A percentile compares a stretch with the other conserved stretches of the same genome.
Conservation (phyloP, 805 yeast genomes). For the Ogataea thermomethanolica region DNA sequence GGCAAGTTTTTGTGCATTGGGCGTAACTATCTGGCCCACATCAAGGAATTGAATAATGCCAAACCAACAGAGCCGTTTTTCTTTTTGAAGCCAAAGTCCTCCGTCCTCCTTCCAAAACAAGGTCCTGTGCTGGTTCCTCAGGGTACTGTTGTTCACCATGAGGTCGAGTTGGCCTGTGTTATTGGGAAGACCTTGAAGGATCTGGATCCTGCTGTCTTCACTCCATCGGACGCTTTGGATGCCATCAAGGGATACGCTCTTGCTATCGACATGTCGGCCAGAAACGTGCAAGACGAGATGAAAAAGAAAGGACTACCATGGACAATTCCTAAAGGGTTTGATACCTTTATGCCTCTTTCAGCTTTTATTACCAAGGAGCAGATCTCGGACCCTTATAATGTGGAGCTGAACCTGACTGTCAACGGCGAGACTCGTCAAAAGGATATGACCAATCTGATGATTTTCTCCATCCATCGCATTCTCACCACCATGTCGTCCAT, state of each 20-base stretch:
- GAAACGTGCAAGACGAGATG: slow-evolving; percentile 94
- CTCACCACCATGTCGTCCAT: slow-evolving; percentile 77
- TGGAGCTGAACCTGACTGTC: slow-evolving; percentile 56
- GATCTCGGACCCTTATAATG: slow-evolving; percentile 73
- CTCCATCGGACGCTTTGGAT: slow-evolving; percentile 65
- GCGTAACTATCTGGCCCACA: slow-evolving; percentile 95
- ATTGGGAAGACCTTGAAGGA: slow-evolving; percentile 63
- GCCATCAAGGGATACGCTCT: slow-evolving; percentile 84
- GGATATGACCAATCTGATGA: slow-evolving; percentile 78
- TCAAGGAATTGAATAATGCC: slow-evolving; percentile 79
- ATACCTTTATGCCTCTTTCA: slow-evolving; percentile 90
- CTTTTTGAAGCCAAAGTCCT: slow-evolving; percentile 84
- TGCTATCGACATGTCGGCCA: slow-evolving; percentile 91
- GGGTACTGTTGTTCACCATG: slow-evolving; percentile 83
- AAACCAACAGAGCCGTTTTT: slow-evolving; percentile 86
- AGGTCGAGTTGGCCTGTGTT: slow-evolving; percentile 84
- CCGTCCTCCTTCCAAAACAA: slow-evolving; percentile 59
- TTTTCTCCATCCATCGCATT: slow-evolving; percentile 80
- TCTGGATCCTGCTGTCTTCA: slow-evolving; percentile 52
- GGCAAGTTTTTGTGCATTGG: slow-evolving; percentile 92
- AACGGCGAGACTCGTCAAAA: slow-evolving; percentile 70
- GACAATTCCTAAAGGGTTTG: slow-evolving; percentile 96
- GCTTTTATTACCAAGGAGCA: slow-evolving; percentile 59
- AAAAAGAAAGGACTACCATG: slow-evolving; percentile 94
- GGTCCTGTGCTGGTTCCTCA: slow-evolving; percentile 84